phyloP scores from a whole-genome alignment of 805 yeast genomes.

The Kluyveromyces aestuarii region DNA sequence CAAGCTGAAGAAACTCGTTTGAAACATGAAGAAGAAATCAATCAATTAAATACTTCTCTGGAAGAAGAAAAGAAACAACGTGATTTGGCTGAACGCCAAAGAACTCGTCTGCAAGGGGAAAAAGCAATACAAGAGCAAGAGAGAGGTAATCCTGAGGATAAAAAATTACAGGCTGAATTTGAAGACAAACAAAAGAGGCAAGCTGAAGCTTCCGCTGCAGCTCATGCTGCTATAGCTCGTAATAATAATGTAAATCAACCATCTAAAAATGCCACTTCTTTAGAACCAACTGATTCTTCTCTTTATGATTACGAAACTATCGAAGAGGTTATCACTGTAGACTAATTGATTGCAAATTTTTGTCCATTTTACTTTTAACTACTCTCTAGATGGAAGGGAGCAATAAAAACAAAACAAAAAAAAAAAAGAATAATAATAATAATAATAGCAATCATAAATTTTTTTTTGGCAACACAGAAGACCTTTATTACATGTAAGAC shows the following conservation, averaged over 20 bases:
- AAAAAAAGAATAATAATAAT: too few species aligned
- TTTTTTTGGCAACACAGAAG: too few species aligned
- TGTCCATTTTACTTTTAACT: too few species aligned
- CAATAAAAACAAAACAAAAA: too few species aligned
- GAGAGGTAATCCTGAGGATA: constrained; percentile 6
- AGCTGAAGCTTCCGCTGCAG: constrained; percentile 9
- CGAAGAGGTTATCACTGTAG: constrained; percentile 13
- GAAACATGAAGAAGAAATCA: constrained; percentile 18
- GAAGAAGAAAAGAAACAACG: constrained; percentile 10
- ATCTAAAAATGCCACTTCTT: not conserved
- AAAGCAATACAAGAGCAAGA: constrained; percentile 10
- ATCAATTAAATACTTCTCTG: constrained; percentile 10
- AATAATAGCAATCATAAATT: too few species aligned
- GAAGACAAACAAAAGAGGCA: constrained; percentile 6
- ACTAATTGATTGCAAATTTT: not conserved
- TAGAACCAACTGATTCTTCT: constrained; percentile 9
- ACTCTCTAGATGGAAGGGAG: too few species aligned
- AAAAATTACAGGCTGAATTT: constrained; percentile 4
- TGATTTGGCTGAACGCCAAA: constrained; percentile 7
- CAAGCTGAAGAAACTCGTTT: constrained; percentile 11
- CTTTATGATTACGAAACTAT: constrained; percentile 18
- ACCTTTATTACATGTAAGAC: too few species aligned
- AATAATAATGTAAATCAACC: not conserved
- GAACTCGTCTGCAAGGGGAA: constrained; percentile 8
- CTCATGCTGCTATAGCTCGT: constrained; percentile 4